Evolutionary conservation across 345 rosid genomes (phyloP).

Genomic region (Brassica cretica): DNA sequence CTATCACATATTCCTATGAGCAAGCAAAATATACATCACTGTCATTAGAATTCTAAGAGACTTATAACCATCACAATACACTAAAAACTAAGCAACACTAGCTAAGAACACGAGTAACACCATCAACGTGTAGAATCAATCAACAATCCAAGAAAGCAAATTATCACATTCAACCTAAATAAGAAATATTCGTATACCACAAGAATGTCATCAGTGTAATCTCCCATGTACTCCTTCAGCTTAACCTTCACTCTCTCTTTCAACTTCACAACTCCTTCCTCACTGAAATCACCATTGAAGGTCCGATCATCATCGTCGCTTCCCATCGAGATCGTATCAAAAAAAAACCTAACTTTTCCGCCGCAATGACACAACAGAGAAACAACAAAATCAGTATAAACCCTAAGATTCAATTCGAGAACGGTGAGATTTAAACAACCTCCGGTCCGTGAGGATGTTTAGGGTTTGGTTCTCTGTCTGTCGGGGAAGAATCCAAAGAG

Average conservation of each 20-base stretch:
- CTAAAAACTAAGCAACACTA: too few relatives aligned
- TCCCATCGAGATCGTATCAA: slow-evolving; percentile 51
- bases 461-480: slow-evolving; percentile 33
- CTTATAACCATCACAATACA: background rate
- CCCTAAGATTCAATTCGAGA: slow-evolving; percentile 27
- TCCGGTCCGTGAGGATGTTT: slow-evolving; percentile 1
- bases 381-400: slow-evolving; percentile 10
- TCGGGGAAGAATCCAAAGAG: slow-evolving; percentile 25
- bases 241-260: slow-evolving; percentile 67
- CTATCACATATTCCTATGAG: slow-evolving; percentile 82
- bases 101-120: too few relatives aligned
- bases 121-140: too few relatives aligned
- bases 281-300: slow-evolving; percentile 69
- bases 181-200: slow-evolving; percentile 54
- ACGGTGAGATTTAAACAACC: background rate
- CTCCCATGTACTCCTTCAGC: slow-evolving; percentile 95
- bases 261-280: slow-evolving; percentile 71
- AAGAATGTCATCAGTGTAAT: slow-evolving; percentile 94
- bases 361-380: slow-evolving; percentile 25
- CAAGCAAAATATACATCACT: slow-evolving; percentile 21
- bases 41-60: background rate
- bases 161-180: too few relatives aligned
- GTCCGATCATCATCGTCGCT: slow-evolving; percentile 76
- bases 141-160: too few relatives aligned
- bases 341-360: slow-evolving; percentile 36